These are phyloP conservation scores for Pisolithus tinctorius DNA, from an alignment of 768 basidiomycete species.

Conservation along the genomic window DNA sequence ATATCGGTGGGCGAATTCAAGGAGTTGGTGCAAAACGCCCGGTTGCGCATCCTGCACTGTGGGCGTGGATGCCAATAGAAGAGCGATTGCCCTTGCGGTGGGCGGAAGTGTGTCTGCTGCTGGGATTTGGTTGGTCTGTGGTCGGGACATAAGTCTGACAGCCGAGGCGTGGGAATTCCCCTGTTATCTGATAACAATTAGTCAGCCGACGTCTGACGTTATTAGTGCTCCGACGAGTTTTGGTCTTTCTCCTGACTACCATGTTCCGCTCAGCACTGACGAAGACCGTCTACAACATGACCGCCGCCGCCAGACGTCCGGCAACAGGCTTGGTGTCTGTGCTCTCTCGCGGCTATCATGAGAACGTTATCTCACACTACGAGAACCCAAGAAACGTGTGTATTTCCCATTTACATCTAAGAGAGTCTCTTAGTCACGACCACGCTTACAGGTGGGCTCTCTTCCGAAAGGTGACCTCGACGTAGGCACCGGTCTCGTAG, in stretches of 20 bases:
- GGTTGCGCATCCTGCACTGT: slow-evolving; percentile 84
- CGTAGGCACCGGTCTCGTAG: slow-evolving; percentile 97
- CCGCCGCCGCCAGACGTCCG: slow-evolving; percentile 37
- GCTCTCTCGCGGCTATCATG: slow-evolving; percentile 74
- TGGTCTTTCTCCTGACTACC: slow-evolving; percentile 30
- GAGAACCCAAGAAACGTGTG: slow-evolving; percentile 94
- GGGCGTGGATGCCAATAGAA: slow-evolving; percentile 77
- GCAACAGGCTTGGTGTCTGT: slow-evolving; percentile 42
- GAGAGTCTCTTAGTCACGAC: slow-evolving; percentile 30
- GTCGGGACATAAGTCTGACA: slow-evolving; percentile 32
- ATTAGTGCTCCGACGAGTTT: slow-evolving; percentile 8
- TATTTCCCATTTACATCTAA: slow-evolving; percentile 29
- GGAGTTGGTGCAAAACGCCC: slow-evolving; percentile 77
- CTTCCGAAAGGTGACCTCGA: slow-evolving; percentile 86
- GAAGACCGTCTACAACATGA: slow-evolving; percentile 39
- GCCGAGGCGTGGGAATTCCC: background rate
- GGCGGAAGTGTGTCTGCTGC: slow-evolving; percentile 69
- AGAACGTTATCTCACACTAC: slow-evolving; percentile 97
- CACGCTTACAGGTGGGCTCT: slow-evolving; percentile 89
- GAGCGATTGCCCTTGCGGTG: slow-evolving; percentile 79
- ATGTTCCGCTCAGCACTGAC: slow-evolving; percentile 67
- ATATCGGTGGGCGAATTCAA: slow-evolving; percentile 83
- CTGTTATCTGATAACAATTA: slow-evolving; percentile 1
- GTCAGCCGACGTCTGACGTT: slow-evolving; percentile 13
- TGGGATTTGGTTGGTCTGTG: slow-evolving; percentile 23